Percentiles rank a stretch among this genome's conserved stretches.
Conservation (phyloP, 495 filamentous ascomycete genomes). For the Penicillium verhagenii region DNA sequence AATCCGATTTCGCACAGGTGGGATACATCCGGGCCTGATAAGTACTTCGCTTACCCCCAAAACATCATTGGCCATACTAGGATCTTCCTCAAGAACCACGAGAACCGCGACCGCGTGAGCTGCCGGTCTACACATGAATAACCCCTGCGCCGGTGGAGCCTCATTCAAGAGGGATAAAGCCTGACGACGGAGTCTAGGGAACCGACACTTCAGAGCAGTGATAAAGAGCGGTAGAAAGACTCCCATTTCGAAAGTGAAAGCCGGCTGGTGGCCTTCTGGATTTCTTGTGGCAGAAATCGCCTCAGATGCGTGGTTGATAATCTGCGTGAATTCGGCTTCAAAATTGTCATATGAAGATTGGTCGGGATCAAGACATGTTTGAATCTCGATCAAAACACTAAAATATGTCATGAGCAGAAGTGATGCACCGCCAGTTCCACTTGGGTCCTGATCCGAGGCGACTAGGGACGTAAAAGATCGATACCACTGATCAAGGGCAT, state of each 20-base stretch:
- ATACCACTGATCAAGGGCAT: slow-evolving; percentile 13
- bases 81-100: slow-evolving; percentile 17
- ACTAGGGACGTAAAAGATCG: slow-evolving; percentile 1
- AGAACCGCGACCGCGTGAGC: slow-evolving; percentile 13
- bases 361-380: slow-evolving; percentile 14
- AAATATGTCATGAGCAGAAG: slow-evolving; percentile 20
- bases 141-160: slow-evolving; percentile 23
- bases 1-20: slow-evolving; percentile 9
- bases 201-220: slow-evolving; percentile 48
- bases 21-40: slow-evolving; percentile 8
- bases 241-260: slow-evolving; percentile 53
- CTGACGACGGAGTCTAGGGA: slow-evolving; percentile 40
- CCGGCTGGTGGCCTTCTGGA: slow-evolving; percentile 16
- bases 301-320: slow-evolving; percentile 19
- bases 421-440: background rate
- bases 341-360: slow-evolving; percentile 19
- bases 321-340: slow-evolving; percentile 17
- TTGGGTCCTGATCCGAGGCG: background rate
- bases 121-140: slow-evolving; percentile 24
- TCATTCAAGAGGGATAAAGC: slow-evolving; percentile 39
- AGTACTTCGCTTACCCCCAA: slow-evolving; percentile 1
- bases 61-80: background rate
- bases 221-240: slow-evolving; percentile 51
- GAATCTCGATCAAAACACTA: slow-evolving; percentile 18
- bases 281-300: slow-evolving; percentile 18